Conservation (phyloP, 768 basidiomycete genomes). For the Pleurotus cornucopiae region DNA sequence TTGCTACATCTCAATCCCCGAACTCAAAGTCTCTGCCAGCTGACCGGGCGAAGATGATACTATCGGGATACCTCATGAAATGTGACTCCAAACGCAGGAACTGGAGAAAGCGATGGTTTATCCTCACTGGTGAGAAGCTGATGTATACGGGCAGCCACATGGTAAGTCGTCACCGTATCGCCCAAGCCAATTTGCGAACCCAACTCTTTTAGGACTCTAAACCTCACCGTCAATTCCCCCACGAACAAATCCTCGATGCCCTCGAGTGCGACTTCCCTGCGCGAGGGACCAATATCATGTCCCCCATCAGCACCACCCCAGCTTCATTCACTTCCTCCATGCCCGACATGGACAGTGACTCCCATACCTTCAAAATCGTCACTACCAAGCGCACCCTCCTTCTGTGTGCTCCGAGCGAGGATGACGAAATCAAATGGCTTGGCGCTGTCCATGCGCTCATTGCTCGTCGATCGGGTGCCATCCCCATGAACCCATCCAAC, state of each 20-base stretch:
- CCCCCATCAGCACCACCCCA: conserved; percentile 25
- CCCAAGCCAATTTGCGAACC: no score
- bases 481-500: conserved; percentile 24
- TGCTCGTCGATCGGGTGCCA: conserved; percentile 57
- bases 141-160: conserved; percentile 93
- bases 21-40: conserved; percentile 29
- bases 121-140: conserved; percentile 83
- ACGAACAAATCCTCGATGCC: conserved; percentile 85
- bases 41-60: conserved; percentile 74
- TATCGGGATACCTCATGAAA: conserved; percentile 94
- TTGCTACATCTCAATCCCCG: conserved; percentile 37
- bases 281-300: conserved; percentile 39
- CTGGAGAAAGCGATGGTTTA: conserved; percentile 98
- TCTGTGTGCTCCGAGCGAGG: conserved; percentile 92
- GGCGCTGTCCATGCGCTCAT: conserved; percentile 92
- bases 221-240: conserved; percentile 81
- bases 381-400: conserved; percentile 88
- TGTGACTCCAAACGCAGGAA: conserved; percentile 89
- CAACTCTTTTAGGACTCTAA: conserved; percentile 67
- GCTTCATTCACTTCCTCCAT: conserved; percentile 27
- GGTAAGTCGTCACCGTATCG: conserved; percentile 46
- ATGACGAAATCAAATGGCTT: conserved; percentile 98
- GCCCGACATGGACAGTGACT: conserved; percentile 41
- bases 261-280: conserved; percentile 76
- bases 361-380: conserved; percentile 90